phyloP scores from a whole-genome alignment of 306 rosid genomes.

The Prunus persica region DNA sequence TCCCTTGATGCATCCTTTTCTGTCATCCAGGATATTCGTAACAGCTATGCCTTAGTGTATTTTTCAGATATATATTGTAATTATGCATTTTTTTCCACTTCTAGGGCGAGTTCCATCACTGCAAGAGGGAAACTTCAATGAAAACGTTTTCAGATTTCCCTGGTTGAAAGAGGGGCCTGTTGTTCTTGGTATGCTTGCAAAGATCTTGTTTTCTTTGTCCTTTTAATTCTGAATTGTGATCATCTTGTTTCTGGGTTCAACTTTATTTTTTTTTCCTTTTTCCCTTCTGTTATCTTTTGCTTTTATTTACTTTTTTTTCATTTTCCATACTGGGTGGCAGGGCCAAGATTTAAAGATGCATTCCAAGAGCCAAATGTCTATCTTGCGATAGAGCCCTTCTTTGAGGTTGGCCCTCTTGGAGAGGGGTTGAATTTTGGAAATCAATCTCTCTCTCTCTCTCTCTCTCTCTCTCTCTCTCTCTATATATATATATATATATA shows the following conservation, averaged over 20 bases:
- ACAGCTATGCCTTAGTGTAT: background rate
- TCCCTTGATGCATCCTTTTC: background rate
- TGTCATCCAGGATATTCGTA: background rate
- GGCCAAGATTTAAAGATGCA: constrained; percentile 92
- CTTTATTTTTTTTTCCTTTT: constrained; percentile 10
- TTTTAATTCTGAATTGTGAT: constrained; percentile 16
- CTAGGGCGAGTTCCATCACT: constrained; percentile 84
- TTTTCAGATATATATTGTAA: constrained; percentile 15
- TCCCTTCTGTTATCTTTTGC: background rate
- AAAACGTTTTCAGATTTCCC: constrained; percentile 76
- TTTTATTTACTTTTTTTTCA: background rate
- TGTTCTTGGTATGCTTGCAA: constrained; percentile 66
- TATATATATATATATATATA: background rate
- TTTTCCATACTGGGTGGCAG: constrained; percentile 35
- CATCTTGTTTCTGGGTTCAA: constrained; percentile 22
- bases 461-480: too few species aligned
- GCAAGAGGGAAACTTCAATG: constrained; percentile 78
- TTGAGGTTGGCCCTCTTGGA: constrained; percentile 49
- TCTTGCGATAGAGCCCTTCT: constrained; percentile 77
- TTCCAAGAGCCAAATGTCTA: constrained; percentile 89
- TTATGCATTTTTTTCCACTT: constrained; percentile 17
- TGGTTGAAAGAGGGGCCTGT: constrained; percentile 84
- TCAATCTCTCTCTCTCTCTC: background rate
- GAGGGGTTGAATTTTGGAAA: constrained; percentile 11
- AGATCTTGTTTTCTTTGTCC: constrained; percentile 11